phyloP scores from a whole-genome alignment of 805 yeast species.

The Cyberlindnera xishuangbannaensis region DNA sequence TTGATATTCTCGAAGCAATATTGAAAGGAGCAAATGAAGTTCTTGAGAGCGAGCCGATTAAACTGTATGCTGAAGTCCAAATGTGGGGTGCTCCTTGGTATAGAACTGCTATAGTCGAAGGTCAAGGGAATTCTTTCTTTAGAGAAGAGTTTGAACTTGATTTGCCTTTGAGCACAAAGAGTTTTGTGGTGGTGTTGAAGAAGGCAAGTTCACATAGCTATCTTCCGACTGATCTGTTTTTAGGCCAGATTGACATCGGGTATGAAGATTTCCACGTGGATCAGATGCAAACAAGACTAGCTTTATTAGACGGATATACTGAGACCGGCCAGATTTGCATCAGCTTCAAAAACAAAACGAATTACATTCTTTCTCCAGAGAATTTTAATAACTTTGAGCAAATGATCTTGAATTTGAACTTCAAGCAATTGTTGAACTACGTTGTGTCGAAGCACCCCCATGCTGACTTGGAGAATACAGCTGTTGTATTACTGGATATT shows the following conservation, averaged over 20 bases:
- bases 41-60: constrained; percentile 15
- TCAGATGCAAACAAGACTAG: constrained; percentile 29
- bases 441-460: constrained; percentile 23
- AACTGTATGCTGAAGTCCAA: constrained; percentile 61
- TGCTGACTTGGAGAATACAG: constrained; percentile 46
- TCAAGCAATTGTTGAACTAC: constrained; percentile 46
- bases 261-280: constrained; percentile 18
- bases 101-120: constrained; percentile 59
- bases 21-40: constrained; percentile 28
- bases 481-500: constrained; percentile 61
- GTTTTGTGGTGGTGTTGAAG: constrained; percentile 44
- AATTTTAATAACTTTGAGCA: constrained; percentile 59
- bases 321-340: constrained; percentile 56
- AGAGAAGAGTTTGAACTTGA: constrained; percentile 68
- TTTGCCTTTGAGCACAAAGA: constrained; percentile 46
- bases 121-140: constrained; percentile 64
- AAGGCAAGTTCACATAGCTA: constrained; percentile 17
- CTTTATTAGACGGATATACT: constrained; percentile 36
- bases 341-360: constrained; percentile 43
- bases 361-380: constrained; percentile 53
- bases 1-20: constrained; percentile 64
- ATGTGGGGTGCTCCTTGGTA: constrained; percentile 77
- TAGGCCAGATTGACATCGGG: constrained; percentile 17
- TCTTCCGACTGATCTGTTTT: constrained; percentile 30
- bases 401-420: constrained; percentile 48